Conservation (phyloP, 2,329 filamentous ascomycete species). For the Drechslerella stenobrocha region DNA sequence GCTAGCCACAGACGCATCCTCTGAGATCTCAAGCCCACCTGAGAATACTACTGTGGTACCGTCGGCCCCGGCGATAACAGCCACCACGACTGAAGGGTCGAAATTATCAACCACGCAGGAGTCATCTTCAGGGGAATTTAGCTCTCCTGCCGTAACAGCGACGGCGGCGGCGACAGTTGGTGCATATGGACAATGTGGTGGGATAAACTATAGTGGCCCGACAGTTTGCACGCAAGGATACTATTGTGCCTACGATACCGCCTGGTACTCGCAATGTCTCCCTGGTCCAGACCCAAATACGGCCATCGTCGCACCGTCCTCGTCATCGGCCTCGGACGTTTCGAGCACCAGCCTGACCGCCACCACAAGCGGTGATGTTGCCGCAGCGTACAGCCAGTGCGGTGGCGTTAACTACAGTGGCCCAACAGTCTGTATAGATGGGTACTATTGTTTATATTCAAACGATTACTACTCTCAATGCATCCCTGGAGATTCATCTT, state of each 20-base stretch:
- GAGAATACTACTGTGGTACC: too few species aligned
- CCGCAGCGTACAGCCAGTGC: constrained; percentile 1
- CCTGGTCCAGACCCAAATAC: constrained; percentile 14
- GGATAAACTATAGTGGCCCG: constrained; percentile 45
- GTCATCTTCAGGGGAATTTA: too few species aligned
- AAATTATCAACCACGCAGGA: too few species aligned
- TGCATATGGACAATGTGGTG: constrained; percentile 53
- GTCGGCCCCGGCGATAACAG: too few species aligned
- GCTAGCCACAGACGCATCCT: too few species aligned
- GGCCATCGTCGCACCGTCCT: too few species aligned
- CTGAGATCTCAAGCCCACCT: too few species aligned
- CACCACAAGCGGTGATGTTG: not conserved
- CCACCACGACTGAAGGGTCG: too few species aligned
- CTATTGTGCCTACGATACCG: constrained; percentile 42
- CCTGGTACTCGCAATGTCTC: constrained; percentile 48
- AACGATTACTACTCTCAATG: constrained; percentile 5
- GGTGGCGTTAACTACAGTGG: not conserved
- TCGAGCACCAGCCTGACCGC: too few species aligned
- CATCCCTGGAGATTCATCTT: too few species aligned
- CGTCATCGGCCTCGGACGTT: not conserved
- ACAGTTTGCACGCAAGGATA: constrained; percentile 47
- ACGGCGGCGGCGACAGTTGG: not conserved
- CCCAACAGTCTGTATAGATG: not conserved
- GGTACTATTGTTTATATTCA: not conserved
- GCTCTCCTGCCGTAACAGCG: not conserved